phyloP scores from a whole-genome alignment of 768 basidiomycete genomes.

The Pluteus cervinus region DNA sequence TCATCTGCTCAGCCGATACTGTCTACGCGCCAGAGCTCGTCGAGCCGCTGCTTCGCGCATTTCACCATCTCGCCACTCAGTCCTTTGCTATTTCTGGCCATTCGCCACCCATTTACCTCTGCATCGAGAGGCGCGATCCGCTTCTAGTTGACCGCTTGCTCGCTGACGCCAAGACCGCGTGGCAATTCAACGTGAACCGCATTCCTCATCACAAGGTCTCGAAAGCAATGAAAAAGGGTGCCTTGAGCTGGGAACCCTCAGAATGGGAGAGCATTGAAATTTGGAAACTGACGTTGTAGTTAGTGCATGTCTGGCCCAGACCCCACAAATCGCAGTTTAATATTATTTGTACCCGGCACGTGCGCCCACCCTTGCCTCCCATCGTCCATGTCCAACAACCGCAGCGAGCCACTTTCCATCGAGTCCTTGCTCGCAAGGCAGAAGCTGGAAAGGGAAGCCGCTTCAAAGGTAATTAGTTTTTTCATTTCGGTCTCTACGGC shows the following conservation, averaged over 20 bases:
- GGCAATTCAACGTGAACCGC: constrained; percentile 53
- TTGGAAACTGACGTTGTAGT: constrained; percentile 48
- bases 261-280: constrained; percentile 85
- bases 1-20: constrained; percentile 82
- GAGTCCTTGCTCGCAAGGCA: constrained; percentile 84
- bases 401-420: constrained; percentile 78
- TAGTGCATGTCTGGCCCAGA: constrained; percentile 5
- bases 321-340: constrained; percentile 3
- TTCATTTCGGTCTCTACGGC: constrained; percentile 2
- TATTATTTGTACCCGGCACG: constrained; percentile 7
- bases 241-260: constrained; percentile 51
- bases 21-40: constrained; percentile 60
- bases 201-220: constrained; percentile 53
- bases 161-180: constrained; percentile 42
- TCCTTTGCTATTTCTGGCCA: constrained; percentile 27
- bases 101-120: constrained; percentile 52
- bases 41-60: constrained; percentile 62
- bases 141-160: constrained; percentile 54
- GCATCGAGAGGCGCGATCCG: constrained; percentile 77
- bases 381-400: constrained; percentile 38
- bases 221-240: constrained; percentile 54
- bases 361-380: constrained; percentile 5
- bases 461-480: constrained; percentile 63
- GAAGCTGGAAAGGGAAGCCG: constrained; percentile 82
- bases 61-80: constrained; percentile 43